These are phyloP conservation scores for Sporothrix pallida DNA, from an alignment of 2,329 filamentous ascomycete genomes.

Conservation along the genomic window DNA sequence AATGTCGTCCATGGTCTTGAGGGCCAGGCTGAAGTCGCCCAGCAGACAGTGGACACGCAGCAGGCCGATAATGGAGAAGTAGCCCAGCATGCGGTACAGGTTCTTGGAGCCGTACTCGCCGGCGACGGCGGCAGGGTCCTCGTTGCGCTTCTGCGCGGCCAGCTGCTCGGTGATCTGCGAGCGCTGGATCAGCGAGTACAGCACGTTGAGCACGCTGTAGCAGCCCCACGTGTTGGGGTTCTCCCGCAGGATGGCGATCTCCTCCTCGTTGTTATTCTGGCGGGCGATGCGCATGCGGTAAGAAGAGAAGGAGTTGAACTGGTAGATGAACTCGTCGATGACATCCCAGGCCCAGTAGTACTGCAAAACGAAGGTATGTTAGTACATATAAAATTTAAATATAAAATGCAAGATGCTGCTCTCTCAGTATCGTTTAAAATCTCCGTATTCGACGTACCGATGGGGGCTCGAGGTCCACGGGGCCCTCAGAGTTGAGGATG, in stretches of 20 bases:
- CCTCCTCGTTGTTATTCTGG: slow-evolving; percentile 83
- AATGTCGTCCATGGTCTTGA: slow-evolving; percentile 99
- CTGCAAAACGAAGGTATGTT: slow-evolving; percentile 53
- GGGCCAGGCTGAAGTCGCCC: slow-evolving; percentile 95
- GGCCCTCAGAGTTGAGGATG: slow-evolving; percentile 98
- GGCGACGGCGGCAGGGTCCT: slow-evolving; percentile 85
- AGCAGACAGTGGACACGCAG: slow-evolving; percentile 95
- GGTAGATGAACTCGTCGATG: slow-evolving; percentile 99
- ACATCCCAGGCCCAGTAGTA: slow-evolving; percentile 99
- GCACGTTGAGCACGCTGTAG: slow-evolving; percentile 98
- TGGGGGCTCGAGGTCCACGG: slow-evolving; percentile 93
- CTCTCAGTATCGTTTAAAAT: no score
- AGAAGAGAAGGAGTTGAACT: slow-evolving; percentile 99
- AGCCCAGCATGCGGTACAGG: slow-evolving; percentile 96
- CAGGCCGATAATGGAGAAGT: slow-evolving; percentile 98
- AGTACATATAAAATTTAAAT: slow-evolving; percentile 28
- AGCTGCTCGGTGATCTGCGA: slow-evolving; percentile 99
- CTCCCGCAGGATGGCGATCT: slow-evolving; percentile 87
- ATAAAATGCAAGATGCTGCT: no score
- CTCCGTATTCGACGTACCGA: slow-evolving; percentile 62
- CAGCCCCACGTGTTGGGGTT: slow-evolving; percentile 99
- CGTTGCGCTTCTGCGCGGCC: slow-evolving; percentile 89
- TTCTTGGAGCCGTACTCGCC: slow-evolving; percentile 95
- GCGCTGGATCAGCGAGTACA: slow-evolving; percentile 98
- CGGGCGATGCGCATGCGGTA: slow-evolving; percentile 92